These are phyloP conservation scores for Candida sp. DNA, from an alignment of 1,139 yeast species.

Conservation along the genomic window DNA sequence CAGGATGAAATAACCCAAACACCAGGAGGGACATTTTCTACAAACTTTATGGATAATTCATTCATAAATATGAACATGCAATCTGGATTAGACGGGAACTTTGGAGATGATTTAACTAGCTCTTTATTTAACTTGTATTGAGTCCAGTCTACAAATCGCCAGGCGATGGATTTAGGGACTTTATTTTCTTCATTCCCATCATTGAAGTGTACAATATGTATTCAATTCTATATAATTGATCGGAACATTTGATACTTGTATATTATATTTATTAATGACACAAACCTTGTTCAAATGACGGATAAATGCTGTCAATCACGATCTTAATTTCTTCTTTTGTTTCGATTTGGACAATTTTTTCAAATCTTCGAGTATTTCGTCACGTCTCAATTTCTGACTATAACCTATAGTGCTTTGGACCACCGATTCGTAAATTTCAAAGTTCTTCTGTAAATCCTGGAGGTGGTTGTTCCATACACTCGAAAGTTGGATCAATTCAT, in stretches of 20 bases:
- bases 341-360: slow-evolving; percentile 21
- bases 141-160: background rate
- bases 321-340: slow-evolving; percentile 10
- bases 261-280: background rate
- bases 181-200: background rate
- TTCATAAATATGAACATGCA: slow-evolving; percentile 46
- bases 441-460: slow-evolving; percentile 44
- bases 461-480: slow-evolving; percentile 49
- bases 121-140: slow-evolving; percentile 25
- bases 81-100: slow-evolving; percentile 31
- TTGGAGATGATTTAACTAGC: slow-evolving; percentile 31
- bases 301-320: background rate
- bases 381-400: slow-evolving; percentile 55
- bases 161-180: background rate
- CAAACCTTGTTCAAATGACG: too few relatives aligned
- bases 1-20: slow-evolving; percentile 10
- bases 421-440: slow-evolving; percentile 64
- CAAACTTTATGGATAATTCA: slow-evolving; percentile 44
- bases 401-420: slow-evolving; percentile 71
- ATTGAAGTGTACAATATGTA: background rate
- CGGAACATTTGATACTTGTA: background rate
- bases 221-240: background rate
- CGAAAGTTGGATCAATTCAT: slow-evolving; percentile 30
- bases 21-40: slow-evolving; percentile 31
- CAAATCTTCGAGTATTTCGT: slow-evolving; percentile 41